These are phyloP conservation scores for Fraxinus baroniana DNA, from an alignment of 305 asterid genomes.

Conservation along the genomic window DNA sequence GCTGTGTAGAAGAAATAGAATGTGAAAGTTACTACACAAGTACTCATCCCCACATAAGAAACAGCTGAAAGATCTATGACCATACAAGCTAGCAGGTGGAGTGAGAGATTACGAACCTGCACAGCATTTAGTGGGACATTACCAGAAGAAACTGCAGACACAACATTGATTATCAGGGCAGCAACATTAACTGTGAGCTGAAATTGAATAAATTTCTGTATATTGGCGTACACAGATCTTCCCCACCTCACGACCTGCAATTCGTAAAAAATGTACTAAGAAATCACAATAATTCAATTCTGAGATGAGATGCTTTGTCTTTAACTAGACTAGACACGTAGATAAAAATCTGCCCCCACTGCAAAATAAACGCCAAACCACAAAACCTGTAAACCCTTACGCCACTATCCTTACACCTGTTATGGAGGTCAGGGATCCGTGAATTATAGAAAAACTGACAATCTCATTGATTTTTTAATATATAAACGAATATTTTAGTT, in stretches of 20 bases:
- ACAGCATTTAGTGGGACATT: slow-evolving; percentile 93
- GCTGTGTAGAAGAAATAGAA: slow-evolving; percentile 45
- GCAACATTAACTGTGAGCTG: slow-evolving; percentile 97
- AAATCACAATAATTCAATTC: slow-evolving; percentile 3
- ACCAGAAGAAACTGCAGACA: slow-evolving; percentile 82
- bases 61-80: neutral
- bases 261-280: slow-evolving; percentile 15
- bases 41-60: neutral
- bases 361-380: neutral
- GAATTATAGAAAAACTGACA: neutral
- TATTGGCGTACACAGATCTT: slow-evolving; percentile 89
- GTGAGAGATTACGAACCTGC: slow-evolving; percentile 57
- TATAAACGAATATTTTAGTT: neutral
- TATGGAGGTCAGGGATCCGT: neutral
- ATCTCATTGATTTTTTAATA: neutral
- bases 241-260: slow-evolving; percentile 98
- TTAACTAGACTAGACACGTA: slow-evolving; percentile 11
- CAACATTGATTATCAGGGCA: slow-evolving; percentile 85
- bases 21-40: neutral
- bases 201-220: slow-evolving; percentile 93
- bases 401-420: neutral
- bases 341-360: neutral
- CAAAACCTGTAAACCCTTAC: neutral
- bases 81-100: slow-evolving; percentile 12
- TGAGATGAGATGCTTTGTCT: neutral